Evolutionary conservation across 805 yeast species (phyloP), one percentile per base, ranked within the genome.

Genomic region (Yarrowia sp.): DNA sequence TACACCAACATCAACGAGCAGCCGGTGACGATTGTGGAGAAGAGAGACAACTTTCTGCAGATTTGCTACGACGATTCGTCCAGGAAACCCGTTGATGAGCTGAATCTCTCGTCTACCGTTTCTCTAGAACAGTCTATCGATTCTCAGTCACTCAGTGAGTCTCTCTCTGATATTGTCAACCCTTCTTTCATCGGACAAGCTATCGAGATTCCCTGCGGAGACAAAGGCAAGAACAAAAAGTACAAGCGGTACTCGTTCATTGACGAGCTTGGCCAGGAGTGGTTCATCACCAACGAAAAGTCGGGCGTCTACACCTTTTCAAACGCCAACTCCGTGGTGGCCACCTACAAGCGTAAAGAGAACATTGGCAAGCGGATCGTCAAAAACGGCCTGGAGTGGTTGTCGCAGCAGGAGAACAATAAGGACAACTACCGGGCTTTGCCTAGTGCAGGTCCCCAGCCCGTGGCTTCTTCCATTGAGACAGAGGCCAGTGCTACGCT

Each of bases 251-350:
- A 48, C 56, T 63, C 67, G 32, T 63, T 63, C 40, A 63, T 63
- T 12, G 67, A 63, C 40, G 56, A 63, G 45, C 48, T 63, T 26
- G 67, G 67, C 16, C 55, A 63, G 56, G 67, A 63, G 56, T 63
- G 56, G 55, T 49, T 63, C 40, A 63, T 63, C 38, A 26, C 55
- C 22, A 63, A 48, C 40, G 56, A 63, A 11, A 63, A 63, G 32
- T 63, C 67, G 3, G 67, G 67, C 11, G 40, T 40, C 3, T 63
- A 40, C 48, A 48, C 67, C 2, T 63, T 63, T 14, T 48, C 67
- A 46, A 48, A 49, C 46, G 45, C 67, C 22, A 49, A 63, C 48
- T 63, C 67, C 3, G 67, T 48, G 22, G 48, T 63, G 10, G 67
- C 67, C 8, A 48, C 67, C 1, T 63, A 48, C 56, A 63, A 48